Evolutionary conservation across 164 flowering plant species (phyloP).

Genomic region (Chimonanthus praecox): DNA sequence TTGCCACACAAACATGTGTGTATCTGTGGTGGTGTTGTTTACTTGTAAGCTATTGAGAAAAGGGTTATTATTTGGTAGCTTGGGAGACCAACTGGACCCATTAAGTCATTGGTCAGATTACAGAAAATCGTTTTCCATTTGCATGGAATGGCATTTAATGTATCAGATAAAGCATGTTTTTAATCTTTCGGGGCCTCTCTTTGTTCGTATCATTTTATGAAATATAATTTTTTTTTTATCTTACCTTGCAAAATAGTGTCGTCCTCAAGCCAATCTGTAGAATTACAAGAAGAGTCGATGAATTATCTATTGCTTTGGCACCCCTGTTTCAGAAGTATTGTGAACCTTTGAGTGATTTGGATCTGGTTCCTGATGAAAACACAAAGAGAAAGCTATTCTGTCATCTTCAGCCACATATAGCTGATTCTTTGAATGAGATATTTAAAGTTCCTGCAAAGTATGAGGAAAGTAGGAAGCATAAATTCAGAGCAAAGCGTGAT

Average conservation of each 20-base stretch:
- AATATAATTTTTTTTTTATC: not conserved
- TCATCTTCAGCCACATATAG: conserved; percentile 57
- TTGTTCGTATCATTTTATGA: too few relatives aligned
- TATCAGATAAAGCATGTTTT: not conserved
- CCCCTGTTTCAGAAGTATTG: conserved; percentile 60
- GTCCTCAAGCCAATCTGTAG: conserved; percentile 71
- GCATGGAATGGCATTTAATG: not conserved
- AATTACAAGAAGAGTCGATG: conserved; percentile 68
- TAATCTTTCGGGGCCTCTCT: not conserved
- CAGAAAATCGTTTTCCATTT: not conserved
- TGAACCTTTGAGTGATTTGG: conserved; percentile 57
- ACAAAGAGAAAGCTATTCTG: conserved; percentile 65
- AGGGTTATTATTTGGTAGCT: not conserved
- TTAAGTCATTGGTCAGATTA: not conserved
- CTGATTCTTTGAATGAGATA: conserved; percentile 54
- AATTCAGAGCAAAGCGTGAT: conserved; percentile 26
- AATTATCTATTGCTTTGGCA: conserved; percentile 52
- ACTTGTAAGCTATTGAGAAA: not conserved
- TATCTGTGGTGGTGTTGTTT: not conserved
- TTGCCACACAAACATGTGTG: not conserved
- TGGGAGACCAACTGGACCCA: not conserved
- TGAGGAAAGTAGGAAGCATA: conserved; percentile 28
- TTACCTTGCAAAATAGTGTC: conserved; percentile 39
- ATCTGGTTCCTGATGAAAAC: conserved; percentile 46
- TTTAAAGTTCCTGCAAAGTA: conserved; percentile 40